A percentile compares a stretch with the other conserved stretches of the same genome.
Conservation (phyloP, 2,329 filamentous ascomycete genomes). For the Alternaria infectoria region DNA sequence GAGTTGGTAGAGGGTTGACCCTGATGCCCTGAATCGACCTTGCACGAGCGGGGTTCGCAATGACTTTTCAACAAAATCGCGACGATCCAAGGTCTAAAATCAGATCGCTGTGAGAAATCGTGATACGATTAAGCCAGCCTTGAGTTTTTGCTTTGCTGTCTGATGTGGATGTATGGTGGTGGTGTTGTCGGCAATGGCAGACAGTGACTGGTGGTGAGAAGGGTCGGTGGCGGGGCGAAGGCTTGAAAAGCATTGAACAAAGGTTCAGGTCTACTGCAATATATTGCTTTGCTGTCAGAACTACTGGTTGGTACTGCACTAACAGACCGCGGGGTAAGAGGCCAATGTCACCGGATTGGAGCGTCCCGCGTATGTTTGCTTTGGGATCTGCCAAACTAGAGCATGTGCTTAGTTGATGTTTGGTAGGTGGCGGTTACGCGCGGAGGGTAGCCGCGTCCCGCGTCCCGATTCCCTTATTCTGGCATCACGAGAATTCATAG, state of each 20-base stretch:
- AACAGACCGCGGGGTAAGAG: background rate
- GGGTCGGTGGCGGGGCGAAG: background rate
- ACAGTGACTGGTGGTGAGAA: background rate
- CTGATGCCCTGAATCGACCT: background rate
- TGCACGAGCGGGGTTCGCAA: background rate
- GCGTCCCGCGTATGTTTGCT: background rate
- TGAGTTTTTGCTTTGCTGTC: conserved; percentile 8
- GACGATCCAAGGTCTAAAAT: background rate
- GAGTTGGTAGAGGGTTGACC: background rate
- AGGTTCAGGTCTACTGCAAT: background rate
- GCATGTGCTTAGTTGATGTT: background rate
- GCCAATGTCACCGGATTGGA: background rate
- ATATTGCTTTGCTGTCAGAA: conserved; percentile 1
- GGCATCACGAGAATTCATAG: background rate
- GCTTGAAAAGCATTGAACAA: conserved; percentile 1
- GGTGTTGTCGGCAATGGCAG: background rate
- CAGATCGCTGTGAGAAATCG: background rate
- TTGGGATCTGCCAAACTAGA: background rate
- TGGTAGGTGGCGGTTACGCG: background rate
- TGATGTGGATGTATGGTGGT: background rate
- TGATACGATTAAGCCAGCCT: background rate
- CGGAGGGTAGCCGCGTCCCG: background rate
- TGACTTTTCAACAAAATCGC: background rate
- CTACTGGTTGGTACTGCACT: background rate
- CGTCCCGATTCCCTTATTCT: background rate